Evolutionary conservation across 108 stramenopile genomes (phyloP).

Genomic region (Craspedostauros australis): DNA sequence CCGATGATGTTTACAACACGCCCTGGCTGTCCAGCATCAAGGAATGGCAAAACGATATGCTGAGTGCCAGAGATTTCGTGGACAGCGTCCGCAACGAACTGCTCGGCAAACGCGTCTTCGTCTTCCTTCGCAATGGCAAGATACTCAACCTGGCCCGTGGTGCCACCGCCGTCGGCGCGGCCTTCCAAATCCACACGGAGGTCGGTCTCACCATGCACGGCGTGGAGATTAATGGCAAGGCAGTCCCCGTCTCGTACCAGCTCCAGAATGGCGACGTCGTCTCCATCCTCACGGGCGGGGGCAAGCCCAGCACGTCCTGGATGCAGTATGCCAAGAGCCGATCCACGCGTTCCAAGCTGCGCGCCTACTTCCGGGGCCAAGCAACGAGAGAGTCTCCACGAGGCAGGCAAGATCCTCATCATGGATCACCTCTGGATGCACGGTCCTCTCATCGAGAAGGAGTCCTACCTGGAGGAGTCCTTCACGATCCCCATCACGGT

Average conservation of each 20-base stretch:
- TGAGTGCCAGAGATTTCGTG: slow-evolving; percentile 79
- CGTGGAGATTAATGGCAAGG: slow-evolving; percentile 83
- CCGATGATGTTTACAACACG: slow-evolving; percentile 61
- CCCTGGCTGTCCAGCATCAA: slow-evolving; percentile 87
- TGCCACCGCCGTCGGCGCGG: slow-evolving; percentile 86
- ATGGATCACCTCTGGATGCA: slow-evolving; percentile 75
- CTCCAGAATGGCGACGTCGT: slow-evolving; percentile 89
- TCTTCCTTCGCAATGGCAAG: slow-evolving; percentile 84
- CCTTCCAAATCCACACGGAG: slow-evolving; percentile 88
- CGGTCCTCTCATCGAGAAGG: slow-evolving; percentile 44
- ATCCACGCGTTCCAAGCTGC: slow-evolving; percentile 78
- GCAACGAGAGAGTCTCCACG: slow-evolving; percentile 65
- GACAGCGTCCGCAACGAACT: slow-evolving; percentile 81
- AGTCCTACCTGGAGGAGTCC: slow-evolving; percentile 45
- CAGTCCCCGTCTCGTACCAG: slow-evolving; percentile 72
- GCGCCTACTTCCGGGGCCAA: slow-evolving; percentile 72
- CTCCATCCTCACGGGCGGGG: slow-evolving; percentile 72
- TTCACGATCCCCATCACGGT: slow-evolving; percentile 47
- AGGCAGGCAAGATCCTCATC: slow-evolving; percentile 67
- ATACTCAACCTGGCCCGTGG: slow-evolving; percentile 86
- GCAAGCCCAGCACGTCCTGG: slow-evolving; percentile 75
- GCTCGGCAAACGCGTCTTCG: slow-evolving; percentile 87
- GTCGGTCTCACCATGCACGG: slow-evolving; percentile 86
- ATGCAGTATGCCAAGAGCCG: slow-evolving; percentile 79
- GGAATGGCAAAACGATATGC: slow-evolving; percentile 84